Evolutionary conservation across 2,329 filamentous ascomycete species (phyloP).

Genomic region (Sporothrix humicola): DNA sequence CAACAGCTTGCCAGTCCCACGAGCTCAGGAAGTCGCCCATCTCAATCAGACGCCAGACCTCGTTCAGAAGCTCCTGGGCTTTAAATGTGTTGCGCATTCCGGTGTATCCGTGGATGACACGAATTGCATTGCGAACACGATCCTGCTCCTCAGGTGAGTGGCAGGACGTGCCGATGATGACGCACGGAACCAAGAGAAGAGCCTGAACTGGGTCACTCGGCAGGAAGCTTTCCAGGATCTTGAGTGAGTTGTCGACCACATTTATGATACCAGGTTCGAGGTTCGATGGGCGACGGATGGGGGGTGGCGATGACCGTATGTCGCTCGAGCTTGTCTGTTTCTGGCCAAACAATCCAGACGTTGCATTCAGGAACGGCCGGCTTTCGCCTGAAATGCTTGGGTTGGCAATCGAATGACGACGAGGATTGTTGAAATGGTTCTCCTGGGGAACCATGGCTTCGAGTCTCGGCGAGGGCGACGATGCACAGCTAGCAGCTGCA

Average conservation of each 20-base stretch:
- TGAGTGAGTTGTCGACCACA: constrained; percentile 63
- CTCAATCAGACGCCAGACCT: constrained; percentile 66
- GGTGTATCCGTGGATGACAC: constrained; percentile 62
- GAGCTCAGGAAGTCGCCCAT: constrained; percentile 61
- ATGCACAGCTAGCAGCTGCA: constrained; percentile 45
- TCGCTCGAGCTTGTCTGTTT: constrained; percentile 28
- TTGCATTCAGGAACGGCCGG: constrained; percentile 33
- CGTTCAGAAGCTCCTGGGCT: constrained; percentile 59
- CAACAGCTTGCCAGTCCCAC: constrained; percentile 69
- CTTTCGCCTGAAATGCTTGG: constrained; percentile 33
- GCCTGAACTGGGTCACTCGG: constrained; percentile 65
- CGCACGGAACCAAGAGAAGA: constrained; percentile 64
- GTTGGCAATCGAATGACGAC: constrained; percentile 41
- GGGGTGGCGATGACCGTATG: constrained; percentile 50
- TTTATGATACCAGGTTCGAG: constrained; percentile 59
- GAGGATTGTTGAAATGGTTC: constrained; percentile 30
- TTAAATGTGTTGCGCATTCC: constrained; percentile 64
- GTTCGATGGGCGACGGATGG: constrained; percentile 54
- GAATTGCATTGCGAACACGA: constrained; percentile 57
- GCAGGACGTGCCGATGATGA: constrained; percentile 65
- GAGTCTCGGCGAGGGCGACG: constrained; percentile 43
- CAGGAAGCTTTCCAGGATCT: constrained; percentile 60
- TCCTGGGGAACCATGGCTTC: constrained; percentile 23
- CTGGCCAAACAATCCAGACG: constrained; percentile 29
- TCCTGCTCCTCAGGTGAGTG: constrained; percentile 60